Base-by-base conservation (phyloP, 805 yeast species). In the Barnettozyma pratensis region DNA sequence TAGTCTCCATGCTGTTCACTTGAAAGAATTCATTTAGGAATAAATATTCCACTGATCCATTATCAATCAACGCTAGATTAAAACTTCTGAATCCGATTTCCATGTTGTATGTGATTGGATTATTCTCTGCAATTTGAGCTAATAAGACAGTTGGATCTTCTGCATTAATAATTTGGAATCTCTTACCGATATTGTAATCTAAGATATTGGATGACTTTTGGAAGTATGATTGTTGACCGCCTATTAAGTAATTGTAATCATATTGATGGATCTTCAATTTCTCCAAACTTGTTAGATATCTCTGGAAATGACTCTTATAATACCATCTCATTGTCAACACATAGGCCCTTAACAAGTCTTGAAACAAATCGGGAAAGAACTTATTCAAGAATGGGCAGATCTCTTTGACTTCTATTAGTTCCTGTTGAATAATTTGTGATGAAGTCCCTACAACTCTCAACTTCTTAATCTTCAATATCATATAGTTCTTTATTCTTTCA, bases 301-400 rank as follows among this genome's bases (percentile, higher is more conserved):
- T 79, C 14, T 83, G 81, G 60, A 91, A 92, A 56, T 86, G 79
- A 48, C 85, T 77, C 49, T 76, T 73, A 64, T 94, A 94, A 68
- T 92, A 94, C 99, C 99, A 94, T 58, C 79, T 73, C 87, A 94
- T 91, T 3, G 98, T 92, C 59, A 81, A 82, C 19, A 83, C 69
- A 63, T 94, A 94, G 0, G 97, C 98, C 57, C 77, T 77, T 47
- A 81, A 75, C 37, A 94, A 73, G 59, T 88, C 94, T 12, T 69
- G 62, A 0, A 96, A 92, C 47, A 94, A 67, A 6, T 80, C 73
- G 7, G 76, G 73, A 49, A 85, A 78, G 44, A 80, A 77, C 5
- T 66, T 58, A 4, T 70, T 63, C 37, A 92, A 63, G 51, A 87
- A 89, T 4, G 68, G 67, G 55, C 69, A 86, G 1, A 80, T 72